Conservation (phyloP, 768 basidiomycete genomes). For the Rhodotorula sphaerocarpa region DNA sequence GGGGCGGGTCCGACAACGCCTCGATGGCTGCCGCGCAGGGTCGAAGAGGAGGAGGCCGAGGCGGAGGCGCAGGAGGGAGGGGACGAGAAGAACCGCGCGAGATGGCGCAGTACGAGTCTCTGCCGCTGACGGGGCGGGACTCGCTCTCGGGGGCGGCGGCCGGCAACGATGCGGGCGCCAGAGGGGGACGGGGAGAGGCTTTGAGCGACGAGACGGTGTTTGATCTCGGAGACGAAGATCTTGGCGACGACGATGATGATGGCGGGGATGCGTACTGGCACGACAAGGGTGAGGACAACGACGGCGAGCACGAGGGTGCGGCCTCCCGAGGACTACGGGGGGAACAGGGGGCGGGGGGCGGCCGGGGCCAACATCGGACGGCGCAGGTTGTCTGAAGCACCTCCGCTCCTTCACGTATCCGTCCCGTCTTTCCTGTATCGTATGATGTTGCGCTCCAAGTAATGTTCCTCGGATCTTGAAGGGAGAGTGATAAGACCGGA, state of each 20-base stretch:
- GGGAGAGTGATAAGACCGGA: too few species aligned
- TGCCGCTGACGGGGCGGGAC: conserved; percentile 21
- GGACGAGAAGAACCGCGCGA: neutral
- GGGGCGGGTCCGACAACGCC: too few species aligned
- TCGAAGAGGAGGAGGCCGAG: neutral
- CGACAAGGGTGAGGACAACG: conserved; percentile 11
- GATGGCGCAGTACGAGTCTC: conserved; percentile 12
- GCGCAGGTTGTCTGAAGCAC: too few species aligned
- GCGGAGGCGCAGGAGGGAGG: neutral
- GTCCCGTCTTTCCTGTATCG: too few species aligned
- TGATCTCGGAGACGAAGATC: conserved; percentile 16
- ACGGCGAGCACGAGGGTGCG: too few species aligned
- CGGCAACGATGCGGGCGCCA: neutral
- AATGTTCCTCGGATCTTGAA: too few species aligned
- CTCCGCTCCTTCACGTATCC: too few species aligned
- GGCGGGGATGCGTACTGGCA: conserved; percentile 30
- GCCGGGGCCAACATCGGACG: too few species aligned
- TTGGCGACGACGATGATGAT: conserved; percentile 23
- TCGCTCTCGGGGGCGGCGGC: neutral
- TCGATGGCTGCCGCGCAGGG: too few species aligned
- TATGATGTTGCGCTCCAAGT: too few species aligned
- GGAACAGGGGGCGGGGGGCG: too few species aligned
- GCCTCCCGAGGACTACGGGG: too few species aligned
- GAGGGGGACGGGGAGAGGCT: neutral
- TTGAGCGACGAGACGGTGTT: conserved; percentile 25